Evolutionary conservation across 169 alveolate species (phyloP).

Genomic region (Neospora caninum): DNA sequence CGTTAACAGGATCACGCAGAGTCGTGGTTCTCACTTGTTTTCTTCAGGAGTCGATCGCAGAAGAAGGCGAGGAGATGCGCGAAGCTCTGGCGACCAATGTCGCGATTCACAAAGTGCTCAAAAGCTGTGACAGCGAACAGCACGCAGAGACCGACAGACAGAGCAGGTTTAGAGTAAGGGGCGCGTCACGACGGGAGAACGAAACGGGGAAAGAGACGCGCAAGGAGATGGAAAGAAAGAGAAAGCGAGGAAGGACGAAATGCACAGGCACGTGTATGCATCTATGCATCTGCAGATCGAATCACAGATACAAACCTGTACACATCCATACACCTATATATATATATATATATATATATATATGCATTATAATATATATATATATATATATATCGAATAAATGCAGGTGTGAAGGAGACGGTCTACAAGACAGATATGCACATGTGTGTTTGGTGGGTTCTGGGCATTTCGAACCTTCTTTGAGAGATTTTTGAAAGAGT

Average conservation of each 20-base stretch:
- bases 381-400: not conserved
- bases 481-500: conserved; percentile 69
- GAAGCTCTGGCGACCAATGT: conserved; percentile 59
- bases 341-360: not conserved
- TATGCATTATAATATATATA: not conserved
- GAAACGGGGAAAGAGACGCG: too few species aligned
- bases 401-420: not conserved
- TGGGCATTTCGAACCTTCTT: conserved; percentile 61
- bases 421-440: too few species aligned
- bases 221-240: too few species aligned
- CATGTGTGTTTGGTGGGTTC: too few species aligned
- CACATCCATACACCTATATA: not conserved
- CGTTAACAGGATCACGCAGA: not conserved
- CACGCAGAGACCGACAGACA: not conserved
- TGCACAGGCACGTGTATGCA: too few species aligned
- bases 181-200: too few species aligned
- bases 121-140: conserved; percentile 56
- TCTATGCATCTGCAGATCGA: too few species aligned
- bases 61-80: conserved; percentile 66
- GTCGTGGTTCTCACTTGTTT: conserved; percentile 47
- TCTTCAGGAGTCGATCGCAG: conserved; percentile 69
- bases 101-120: conserved; percentile 68
- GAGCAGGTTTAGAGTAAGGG: not conserved
- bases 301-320: too few species aligned
- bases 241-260: too few species aligned